Evolutionary conservation across 202 grass and related monocot species (phyloP).

Genomic region (Schoenoplectus triqueter): DNA sequence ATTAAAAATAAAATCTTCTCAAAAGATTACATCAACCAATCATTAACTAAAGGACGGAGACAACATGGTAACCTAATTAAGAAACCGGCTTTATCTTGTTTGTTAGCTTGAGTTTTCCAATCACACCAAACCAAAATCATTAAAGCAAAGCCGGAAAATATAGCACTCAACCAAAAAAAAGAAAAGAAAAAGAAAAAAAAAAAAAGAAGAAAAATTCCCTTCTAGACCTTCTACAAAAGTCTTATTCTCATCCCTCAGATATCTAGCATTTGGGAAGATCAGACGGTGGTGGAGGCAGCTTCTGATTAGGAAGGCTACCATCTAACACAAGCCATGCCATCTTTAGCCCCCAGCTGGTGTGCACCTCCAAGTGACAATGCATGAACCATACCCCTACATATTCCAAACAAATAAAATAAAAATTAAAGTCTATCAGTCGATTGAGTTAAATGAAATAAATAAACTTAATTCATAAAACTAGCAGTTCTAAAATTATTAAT

Average conservation of each 20-base stretch:
- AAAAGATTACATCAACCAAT: constrained; percentile 14
- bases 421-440: not conserved
- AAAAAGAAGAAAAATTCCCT: not conserved
- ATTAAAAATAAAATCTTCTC: not conserved
- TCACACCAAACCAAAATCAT: constrained; percentile 18
- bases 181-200: not conserved
- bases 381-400: constrained; percentile 77
- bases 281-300: constrained; percentile 69
- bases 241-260: not conserved
- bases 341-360: constrained; percentile 80
- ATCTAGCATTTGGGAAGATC: constrained; percentile 74
- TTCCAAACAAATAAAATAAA: not conserved
- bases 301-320: constrained; percentile 61
- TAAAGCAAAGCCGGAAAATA: constrained; percentile 15
- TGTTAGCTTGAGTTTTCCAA: constrained; percentile 11
- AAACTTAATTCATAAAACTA: not conserved
- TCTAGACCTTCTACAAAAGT: constrained; percentile 26
- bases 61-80: constrained; percentile 15
- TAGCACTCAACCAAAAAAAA: not conserved
- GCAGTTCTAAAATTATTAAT: not conserved
- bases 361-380: constrained; percentile 83
- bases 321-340: constrained; percentile 89
- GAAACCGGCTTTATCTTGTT: not conserved
- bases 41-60: not conserved
- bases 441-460: not conserved